Conservation (phyloP, 176 grass and related monocot species). For the Avena sativa region DNA sequence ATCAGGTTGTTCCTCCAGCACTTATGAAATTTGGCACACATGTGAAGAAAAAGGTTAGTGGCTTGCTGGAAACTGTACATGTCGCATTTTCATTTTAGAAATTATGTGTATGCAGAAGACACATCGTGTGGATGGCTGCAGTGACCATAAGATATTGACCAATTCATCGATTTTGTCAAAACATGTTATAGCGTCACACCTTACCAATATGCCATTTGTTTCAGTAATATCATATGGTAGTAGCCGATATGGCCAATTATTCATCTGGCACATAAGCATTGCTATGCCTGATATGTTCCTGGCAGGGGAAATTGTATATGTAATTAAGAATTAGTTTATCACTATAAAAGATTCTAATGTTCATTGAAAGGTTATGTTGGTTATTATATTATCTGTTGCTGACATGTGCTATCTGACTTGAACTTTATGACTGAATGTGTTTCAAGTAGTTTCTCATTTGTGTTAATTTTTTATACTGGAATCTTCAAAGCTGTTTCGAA, state of each 20-base stretch:
- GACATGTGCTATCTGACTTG: background rate
- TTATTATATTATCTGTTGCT: background rate
- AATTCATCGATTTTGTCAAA: background rate
- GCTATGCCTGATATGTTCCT: background rate
- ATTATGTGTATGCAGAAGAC: conserved; percentile 18
- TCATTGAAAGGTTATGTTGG: conserved; percentile 1
- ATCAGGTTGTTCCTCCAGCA: conserved; percentile 72
- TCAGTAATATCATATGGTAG: conserved; percentile 4
- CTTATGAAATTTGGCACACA: conserved; percentile 97
- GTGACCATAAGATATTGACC: background rate
- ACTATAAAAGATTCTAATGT: background rate
- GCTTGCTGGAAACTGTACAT: background rate
- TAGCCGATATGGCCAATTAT: background rate
- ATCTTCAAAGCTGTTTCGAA: background rate
- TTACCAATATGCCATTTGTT: background rate
- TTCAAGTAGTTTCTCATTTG: conserved; percentile 4
- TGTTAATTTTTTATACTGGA: background rate
- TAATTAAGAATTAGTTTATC: background rate
- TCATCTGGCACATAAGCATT: conserved; percentile 4
- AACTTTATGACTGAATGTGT: background rate
- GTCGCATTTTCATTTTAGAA: background rate
- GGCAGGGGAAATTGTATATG: background rate
- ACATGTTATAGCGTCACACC: background rate
- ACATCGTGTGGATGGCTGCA: conserved; percentile 1
- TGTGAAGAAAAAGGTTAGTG: conserved; percentile 98